Conservation (phyloP, 495 filamentous ascomycete species). For the Annulohypoxylon nitens region DNA sequence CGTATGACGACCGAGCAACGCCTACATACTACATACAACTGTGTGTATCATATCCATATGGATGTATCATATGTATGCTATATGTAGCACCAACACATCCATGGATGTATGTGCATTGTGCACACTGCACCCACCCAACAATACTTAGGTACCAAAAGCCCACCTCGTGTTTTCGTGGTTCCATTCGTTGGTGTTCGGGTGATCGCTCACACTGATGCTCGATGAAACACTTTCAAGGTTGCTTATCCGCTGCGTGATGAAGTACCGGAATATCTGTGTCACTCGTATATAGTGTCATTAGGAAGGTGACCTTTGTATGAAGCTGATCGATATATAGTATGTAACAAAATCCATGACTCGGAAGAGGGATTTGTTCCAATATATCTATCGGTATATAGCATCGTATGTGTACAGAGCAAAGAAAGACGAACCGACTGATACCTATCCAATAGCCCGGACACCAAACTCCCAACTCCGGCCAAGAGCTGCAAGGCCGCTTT, state of each 20-base stretch:
- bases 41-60: too few relatives aligned
- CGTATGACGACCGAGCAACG: background rate
- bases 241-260: background rate
- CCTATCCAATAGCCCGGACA: background rate
- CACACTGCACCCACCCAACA: too few relatives aligned
- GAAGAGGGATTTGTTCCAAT: background rate
- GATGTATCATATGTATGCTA: too few relatives aligned
- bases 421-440: background rate
- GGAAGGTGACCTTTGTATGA: background rate
- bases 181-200: constrained; percentile 1
- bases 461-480: background rate
- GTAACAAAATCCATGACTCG: background rate
- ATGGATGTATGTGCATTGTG: too few relatives aligned
- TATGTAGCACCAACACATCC: too few relatives aligned
- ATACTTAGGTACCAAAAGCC: background rate
- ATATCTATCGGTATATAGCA: background rate
- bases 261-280: background rate
- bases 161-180: constrained; percentile 1
- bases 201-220: background rate
- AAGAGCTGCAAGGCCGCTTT: background rate
- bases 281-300: background rate
- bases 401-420: background rate
- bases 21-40: background rate
- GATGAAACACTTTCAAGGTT: background rate
- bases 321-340: background rate